A percentile compares a stretch with the other conserved stretches of the same genome.
These are phyloP conservation scores for Symbiodinium pilosum DNA, from an alignment of 73 alveolate genomes.

Conservation along the genomic window DNA sequence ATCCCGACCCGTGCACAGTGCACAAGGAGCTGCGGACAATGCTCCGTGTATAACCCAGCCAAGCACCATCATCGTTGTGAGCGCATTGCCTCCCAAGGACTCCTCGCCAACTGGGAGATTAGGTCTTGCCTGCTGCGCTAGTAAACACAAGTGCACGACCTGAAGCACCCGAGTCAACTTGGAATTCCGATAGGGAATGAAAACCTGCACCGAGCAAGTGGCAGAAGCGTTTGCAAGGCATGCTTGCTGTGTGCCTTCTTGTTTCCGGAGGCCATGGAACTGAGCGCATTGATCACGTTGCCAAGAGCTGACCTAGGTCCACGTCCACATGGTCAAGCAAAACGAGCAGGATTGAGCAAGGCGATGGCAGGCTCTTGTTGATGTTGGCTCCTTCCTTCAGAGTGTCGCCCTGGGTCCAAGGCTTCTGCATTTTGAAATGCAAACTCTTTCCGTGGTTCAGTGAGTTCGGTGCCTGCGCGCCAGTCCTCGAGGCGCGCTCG, in stretches of 20 bases:
- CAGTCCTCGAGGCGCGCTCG: conserved; percentile 98
- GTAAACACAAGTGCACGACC: too few relatives aligned
- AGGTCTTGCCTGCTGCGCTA: too few relatives aligned
- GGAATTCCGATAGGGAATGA: conserved; percentile 79
- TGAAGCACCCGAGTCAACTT: conserved; percentile 75
- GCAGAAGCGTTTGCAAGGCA: too few relatives aligned
- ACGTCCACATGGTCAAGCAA: too few relatives aligned
- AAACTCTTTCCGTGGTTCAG: too few relatives aligned
- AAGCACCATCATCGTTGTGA: conserved; percentile 75
- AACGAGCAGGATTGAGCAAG: too few relatives aligned
- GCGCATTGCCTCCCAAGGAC: conserved; percentile 82
- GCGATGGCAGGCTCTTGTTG: conserved; percentile 96
- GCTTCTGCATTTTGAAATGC: too few relatives aligned
- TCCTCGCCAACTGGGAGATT: background rate
- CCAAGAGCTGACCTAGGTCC: conserved; percentile 95
- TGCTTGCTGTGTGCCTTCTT: conserved; percentile 14
- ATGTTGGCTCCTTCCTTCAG: conserved; percentile 98
- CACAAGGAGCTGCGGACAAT: too few relatives aligned
- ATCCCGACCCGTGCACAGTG: background rate
- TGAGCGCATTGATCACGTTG: conserved; percentile 95
- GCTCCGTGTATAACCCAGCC: background rate
- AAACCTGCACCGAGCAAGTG: background rate
- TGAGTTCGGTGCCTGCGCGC: conserved; percentile 97
- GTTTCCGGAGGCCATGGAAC: conserved; percentile 96
- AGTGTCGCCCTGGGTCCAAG: conserved; percentile 95